Conservation (phyloP, 352 stramenopile species). For the Pythium oligandrum region DNA sequence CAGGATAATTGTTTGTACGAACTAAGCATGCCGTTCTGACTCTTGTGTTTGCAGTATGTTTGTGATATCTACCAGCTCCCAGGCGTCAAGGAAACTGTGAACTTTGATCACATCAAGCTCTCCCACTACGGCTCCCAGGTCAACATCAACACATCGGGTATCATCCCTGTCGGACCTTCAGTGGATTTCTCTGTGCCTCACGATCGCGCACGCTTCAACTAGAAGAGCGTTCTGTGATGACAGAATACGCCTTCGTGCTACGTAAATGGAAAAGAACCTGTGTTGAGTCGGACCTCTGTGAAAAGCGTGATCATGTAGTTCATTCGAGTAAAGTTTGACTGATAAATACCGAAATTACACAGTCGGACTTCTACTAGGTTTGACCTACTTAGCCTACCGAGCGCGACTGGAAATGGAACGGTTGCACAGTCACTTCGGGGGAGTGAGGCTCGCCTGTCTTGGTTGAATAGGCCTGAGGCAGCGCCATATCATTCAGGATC, state of each 20-base stretch:
- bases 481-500: constrained; percentile 11
- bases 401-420: constrained; percentile 10
- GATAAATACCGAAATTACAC: too few relatives aligned
- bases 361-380: too few relatives aligned
- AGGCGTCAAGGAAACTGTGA: constrained; percentile 28
- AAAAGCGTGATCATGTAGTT: too few relatives aligned
- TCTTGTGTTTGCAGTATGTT: constrained; percentile 22
- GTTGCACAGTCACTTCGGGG: constrained; percentile 9
- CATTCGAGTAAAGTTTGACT: too few relatives aligned
- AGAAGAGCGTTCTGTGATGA: too few relatives aligned
- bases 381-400: not conserved
- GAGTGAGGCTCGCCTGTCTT: constrained; percentile 12
- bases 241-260: too few relatives aligned
- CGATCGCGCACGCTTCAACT: constrained; percentile 27
- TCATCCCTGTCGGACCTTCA: constrained; percentile 26
- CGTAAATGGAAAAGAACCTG: too few relatives aligned
- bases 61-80: constrained; percentile 47
- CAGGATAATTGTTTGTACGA: too few relatives aligned
- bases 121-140: constrained; percentile 52
- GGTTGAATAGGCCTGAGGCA: not conserved
- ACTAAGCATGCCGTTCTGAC: too few relatives aligned
- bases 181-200: constrained; percentile 26
- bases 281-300: too few relatives aligned
- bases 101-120: constrained; percentile 45
- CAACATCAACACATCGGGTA: constrained; percentile 40